Conservation (phyloP, 2,329 filamentous ascomycete species). For the Zasmidium angulare region DNA sequence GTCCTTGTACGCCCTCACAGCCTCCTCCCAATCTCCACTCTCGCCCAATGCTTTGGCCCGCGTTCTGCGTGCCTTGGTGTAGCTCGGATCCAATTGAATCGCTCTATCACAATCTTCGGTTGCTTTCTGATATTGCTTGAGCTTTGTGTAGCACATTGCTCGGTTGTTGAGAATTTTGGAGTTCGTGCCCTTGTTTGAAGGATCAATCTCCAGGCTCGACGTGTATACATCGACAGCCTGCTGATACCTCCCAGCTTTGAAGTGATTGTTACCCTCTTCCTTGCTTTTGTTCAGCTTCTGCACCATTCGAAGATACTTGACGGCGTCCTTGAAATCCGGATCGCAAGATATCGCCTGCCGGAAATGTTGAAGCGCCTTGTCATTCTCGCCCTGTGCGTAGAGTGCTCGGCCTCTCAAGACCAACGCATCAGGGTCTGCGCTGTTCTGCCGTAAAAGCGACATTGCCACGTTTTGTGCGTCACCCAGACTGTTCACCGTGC, state of each 20-base stretch:
- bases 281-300: conserved; percentile 93
- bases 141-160: conserved; percentile 76
- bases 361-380: conserved; percentile 91
- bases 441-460: conserved; percentile 79
- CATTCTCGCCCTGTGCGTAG: conserved; percentile 90
- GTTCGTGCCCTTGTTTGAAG: conserved; percentile 85
- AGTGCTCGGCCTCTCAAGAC: conserved; percentile 84
- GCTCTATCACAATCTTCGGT: conserved; percentile 85
- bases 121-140: conserved; percentile 80
- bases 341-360: conserved; percentile 86
- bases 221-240: conserved; percentile 82
- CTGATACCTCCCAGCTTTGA: conserved; percentile 80
- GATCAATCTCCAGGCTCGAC: conserved; percentile 79
- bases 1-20: conserved; percentile 82
- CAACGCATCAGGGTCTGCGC: conserved; percentile 87
- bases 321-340: conserved; percentile 83
- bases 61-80: conserved; percentile 89
- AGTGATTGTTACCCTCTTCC: conserved; percentile 85
- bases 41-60: conserved; percentile 86
- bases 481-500: conserved; percentile 80
- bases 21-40: conserved; percentile 88
- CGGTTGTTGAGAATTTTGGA: conserved; percentile 93
- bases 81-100: conserved; percentile 76
- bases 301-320: conserved; percentile 85
- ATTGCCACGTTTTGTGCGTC: conserved; percentile 94